Conservation (phyloP, 2,329 filamentous ascomycete genomes). For the Camillea tinctor region DNA sequence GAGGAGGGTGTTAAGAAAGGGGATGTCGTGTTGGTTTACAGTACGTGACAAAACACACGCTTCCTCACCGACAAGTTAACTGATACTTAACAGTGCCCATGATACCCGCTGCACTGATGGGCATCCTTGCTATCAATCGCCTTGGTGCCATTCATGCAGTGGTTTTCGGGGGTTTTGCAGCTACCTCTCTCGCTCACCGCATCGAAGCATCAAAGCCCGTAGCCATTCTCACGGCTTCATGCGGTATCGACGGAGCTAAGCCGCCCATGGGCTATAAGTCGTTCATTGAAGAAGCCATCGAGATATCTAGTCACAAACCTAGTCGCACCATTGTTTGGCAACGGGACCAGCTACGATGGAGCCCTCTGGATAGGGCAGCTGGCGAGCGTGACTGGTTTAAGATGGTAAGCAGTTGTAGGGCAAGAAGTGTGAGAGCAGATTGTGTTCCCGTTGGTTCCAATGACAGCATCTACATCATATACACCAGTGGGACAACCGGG, state of each 20-base stretch:
- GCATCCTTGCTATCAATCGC: conserved; percentile 76
- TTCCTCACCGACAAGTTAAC: conserved; percentile 5
- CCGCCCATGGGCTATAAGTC: conserved; percentile 74
- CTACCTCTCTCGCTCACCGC: conserved; percentile 77
- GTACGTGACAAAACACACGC: conserved; percentile 44
- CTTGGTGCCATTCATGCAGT: conserved; percentile 87
- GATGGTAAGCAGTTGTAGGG: conserved; percentile 67
- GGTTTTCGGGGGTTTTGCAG: conserved; percentile 90
- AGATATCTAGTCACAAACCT: conserved; percentile 69
- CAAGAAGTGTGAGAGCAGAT: conserved; percentile 65
- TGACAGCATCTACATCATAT: conserved; percentile 82
- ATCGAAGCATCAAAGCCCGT: conserved; percentile 79
- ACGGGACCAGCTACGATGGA: conserved; percentile 73
- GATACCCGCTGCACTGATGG: conserved; percentile 86
- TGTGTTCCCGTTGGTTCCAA: conserved; percentile 76
- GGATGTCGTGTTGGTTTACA: conserved; percentile 88
- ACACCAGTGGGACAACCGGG: conserved; percentile 73
- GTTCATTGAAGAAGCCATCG: conserved; percentile 72
- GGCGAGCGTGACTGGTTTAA: conserved; percentile 80
- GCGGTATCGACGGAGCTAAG: conserved; percentile 85
- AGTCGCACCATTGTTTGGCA: conserved; percentile 78
- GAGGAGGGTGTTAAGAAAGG: conserved; percentile 81
- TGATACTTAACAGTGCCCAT: conserved; percentile 70
- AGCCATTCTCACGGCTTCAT: conserved; percentile 82
- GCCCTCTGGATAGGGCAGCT: conserved; percentile 60